These are phyloP conservation scores for Neonectria faginata DNA, from an alignment of 2,329 filamentous ascomycete genomes.

Conservation along the genomic window DNA sequence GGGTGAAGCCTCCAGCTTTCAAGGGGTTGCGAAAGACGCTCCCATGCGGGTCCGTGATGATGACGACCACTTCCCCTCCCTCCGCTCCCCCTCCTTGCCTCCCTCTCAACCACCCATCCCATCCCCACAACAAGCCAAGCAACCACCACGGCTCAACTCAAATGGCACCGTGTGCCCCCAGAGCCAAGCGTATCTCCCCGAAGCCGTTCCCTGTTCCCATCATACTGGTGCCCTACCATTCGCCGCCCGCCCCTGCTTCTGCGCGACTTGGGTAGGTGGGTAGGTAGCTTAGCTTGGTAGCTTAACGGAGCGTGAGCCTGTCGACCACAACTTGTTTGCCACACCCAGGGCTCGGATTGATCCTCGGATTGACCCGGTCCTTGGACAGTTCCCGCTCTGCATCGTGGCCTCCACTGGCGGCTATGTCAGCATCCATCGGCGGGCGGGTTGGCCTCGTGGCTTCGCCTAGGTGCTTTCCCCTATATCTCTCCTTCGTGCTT, in stretches of 20 bases:
- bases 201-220: constrained; percentile 44
- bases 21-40: constrained; percentile 35
- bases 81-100: background rate
- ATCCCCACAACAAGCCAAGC: constrained; percentile 46
- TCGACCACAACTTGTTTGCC: constrained; percentile 18
- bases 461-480: background rate
- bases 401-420: constrained; percentile 2
- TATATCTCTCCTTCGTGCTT: background rate
- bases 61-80: constrained; percentile 28
- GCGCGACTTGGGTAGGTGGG: constrained; percentile 21
- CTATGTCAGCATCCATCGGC: background rate
- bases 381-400: constrained; percentile 8
- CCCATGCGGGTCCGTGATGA: constrained; percentile 45
- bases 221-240: constrained; percentile 43
- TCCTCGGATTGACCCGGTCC: constrained; percentile 11
- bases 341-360: constrained; percentile 5
- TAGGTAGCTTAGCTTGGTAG: constrained; percentile 12
- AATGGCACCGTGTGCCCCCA: constrained; percentile 43
- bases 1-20: constrained; percentile 2
- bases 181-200: constrained; percentile 39
- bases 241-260: constrained; percentile 35
- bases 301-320: constrained; percentile 5
- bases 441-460: background rate
- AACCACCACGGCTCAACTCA: constrained; percentile 42
- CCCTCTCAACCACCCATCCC: constrained; percentile 30